Evolutionary conservation across 768 basidiomycete species (phyloP).

Genomic region (Mycena pura): DNA sequence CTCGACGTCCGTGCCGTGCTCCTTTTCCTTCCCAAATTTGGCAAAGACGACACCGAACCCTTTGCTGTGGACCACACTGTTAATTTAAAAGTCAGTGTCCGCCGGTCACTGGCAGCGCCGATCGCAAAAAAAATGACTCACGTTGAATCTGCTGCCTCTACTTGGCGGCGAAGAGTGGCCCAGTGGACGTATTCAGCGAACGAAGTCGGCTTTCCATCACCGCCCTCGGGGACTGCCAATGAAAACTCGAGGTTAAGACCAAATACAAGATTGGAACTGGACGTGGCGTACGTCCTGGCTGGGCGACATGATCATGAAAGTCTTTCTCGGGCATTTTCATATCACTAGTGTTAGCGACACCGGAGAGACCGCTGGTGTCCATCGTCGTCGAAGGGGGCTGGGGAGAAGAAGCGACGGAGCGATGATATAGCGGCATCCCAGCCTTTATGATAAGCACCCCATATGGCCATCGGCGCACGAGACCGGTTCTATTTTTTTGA

Average conservation of each 20-base stretch:
- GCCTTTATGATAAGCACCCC: slow-evolving; percentile 6
- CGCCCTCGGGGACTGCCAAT: slow-evolving; percentile 2
- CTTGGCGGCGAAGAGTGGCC: slow-evolving; percentile 2
- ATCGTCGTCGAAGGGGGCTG: slow-evolving; percentile 3
- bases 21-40: slow-evolving; percentile 5
- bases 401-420: not conserved
- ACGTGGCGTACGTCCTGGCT: slow-evolving; percentile 6
- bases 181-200: slow-evolving; percentile 11
- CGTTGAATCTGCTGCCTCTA: slow-evolving; percentile 6
- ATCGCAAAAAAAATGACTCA: not conserved
- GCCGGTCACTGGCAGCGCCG: not conserved
- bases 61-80: slow-evolving; percentile 9
- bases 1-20: not conserved
- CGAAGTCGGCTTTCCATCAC: slow-evolving; percentile 10
- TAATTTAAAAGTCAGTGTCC: slow-evolving; percentile 6
- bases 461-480: not conserved
- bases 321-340: slow-evolving; percentile 5
- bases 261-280: slow-evolving; percentile 1
- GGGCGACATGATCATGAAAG: slow-evolving; percentile 8
- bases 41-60: slow-evolving; percentile 7
- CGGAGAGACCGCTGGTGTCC: slow-evolving; percentile 10
- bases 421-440: not conserved
- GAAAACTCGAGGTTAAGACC: slow-evolving; percentile 1
- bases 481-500: slow-evolving; percentile 9
- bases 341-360: slow-evolving; percentile 5